phyloP scores from a whole-genome alignment of 257 asterid genomes.

The Solanum dulcamara region DNA sequence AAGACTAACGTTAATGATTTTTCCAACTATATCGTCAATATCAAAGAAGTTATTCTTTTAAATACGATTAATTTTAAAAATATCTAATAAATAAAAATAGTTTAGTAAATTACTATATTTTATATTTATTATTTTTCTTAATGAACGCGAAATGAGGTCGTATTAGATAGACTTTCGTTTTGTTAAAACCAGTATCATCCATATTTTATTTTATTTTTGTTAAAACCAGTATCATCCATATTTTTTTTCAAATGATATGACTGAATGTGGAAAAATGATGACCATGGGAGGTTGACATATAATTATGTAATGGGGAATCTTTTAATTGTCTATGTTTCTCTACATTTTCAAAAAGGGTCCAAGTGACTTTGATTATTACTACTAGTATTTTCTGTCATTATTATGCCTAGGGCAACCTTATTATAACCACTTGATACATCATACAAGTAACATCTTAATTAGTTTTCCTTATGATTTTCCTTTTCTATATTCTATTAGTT shows the following conservation, averaged over 20 bases:
- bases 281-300: not conserved
- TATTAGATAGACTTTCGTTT: no score
- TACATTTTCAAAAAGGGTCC: not conserved
- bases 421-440: not conserved
- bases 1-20: no score
- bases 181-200: not conserved
- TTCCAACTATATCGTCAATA: no score
- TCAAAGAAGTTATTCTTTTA: no score
- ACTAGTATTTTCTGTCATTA: not conserved
- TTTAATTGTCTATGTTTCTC: not conserved
- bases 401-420: not conserved
- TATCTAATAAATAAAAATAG: no score
- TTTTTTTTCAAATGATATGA: not conserved
- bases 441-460: not conserved
- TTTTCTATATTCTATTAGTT: not conserved
- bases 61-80: no score
- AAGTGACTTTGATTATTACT: not conserved
- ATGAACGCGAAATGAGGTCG: not conserved
- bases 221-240: not conserved
- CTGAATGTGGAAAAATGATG: not conserved
- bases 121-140: not conserved
- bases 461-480: not conserved
- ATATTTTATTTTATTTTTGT: not conserved
- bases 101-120: no score
- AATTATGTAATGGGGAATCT: not conserved